Evolutionary conservation across 176 grass and related monocot genomes (phyloP).

Genomic region (Alopecurus myosuroides): DNA sequence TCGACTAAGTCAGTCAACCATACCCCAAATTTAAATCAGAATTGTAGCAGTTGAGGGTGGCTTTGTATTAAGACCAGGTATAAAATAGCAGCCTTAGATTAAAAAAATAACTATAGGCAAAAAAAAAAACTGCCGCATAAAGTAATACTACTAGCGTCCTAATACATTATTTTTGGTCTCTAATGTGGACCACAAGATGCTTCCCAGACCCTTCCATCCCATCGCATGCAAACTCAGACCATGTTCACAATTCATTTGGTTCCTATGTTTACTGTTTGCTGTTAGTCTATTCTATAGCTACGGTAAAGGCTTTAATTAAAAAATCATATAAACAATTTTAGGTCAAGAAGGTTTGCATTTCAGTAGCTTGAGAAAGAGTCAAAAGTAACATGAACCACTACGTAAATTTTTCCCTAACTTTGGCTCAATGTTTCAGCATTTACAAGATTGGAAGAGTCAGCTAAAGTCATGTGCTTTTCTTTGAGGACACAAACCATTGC

Average conservation of each 20-base stretch:
- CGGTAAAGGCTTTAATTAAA: background rate
- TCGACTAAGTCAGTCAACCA: constrained; percentile 8
- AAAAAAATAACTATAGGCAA: background rate
- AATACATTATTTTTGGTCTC: constrained; percentile 11
- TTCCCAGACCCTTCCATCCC: background rate
- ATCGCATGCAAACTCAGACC: background rate
- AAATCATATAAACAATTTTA: background rate
- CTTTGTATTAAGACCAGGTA: background rate
- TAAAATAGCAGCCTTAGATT: background rate
- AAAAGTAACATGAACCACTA: background rate
- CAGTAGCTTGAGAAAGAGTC: background rate
- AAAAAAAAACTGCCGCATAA: background rate
- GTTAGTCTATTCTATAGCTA: background rate
- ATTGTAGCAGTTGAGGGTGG: background rate
- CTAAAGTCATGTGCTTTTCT: background rate
- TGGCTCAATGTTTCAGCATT: background rate
- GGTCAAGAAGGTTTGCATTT: background rate
- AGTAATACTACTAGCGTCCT: background rate
- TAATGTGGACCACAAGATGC: background rate
- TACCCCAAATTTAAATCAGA: background rate
- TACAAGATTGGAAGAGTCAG: background rate
- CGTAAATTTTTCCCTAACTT: background rate
- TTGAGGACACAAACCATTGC: background rate
- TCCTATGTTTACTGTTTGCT: background rate
- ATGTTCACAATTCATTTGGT: background rate